These are phyloP conservation scores for Vanrija sp. DNA, from an alignment of 1,284 basidiomycete species.

Conservation along the genomic window DNA sequence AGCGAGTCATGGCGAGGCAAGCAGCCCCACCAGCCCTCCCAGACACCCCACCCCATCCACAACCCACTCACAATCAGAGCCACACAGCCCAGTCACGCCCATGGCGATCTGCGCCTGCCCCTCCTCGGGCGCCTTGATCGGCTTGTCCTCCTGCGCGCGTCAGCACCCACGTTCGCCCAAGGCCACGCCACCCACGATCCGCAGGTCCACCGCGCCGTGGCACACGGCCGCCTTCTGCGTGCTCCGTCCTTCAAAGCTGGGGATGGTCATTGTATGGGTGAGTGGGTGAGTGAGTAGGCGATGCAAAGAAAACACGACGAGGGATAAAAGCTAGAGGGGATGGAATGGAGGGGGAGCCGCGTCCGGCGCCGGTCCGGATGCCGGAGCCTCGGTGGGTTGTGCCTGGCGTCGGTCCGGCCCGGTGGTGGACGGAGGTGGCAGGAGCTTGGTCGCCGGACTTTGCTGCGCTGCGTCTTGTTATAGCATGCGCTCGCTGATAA, in stretches of 20 bases:
- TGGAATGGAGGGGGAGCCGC: too few relatives aligned
- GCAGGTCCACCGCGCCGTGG: constrained; percentile 52
- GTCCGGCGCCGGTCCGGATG: too few relatives aligned
- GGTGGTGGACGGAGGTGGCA: too few relatives aligned
- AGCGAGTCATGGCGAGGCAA: too few relatives aligned
- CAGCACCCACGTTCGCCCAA: too few relatives aligned
- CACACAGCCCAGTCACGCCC: constrained; percentile 82
- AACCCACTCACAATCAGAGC: constrained; percentile 69
- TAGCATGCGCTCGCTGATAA: too few relatives aligned
- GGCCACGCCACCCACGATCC: constrained; percentile 43
- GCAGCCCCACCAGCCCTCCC: neutral
- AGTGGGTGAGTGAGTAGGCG: neutral
- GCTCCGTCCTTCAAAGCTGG: constrained; percentile 16
- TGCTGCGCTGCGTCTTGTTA: too few relatives aligned
- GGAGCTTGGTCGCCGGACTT: too few relatives aligned
- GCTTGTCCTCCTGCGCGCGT: constrained; percentile 43
- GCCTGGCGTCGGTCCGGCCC: too few relatives aligned
- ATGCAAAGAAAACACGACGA: neutral
- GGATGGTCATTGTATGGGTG: neutral
- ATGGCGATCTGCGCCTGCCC: constrained; percentile 52
- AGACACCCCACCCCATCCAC: neutral
- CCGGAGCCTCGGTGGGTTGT: too few relatives aligned
- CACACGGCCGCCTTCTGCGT: constrained; percentile 44
- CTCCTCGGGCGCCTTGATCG: constrained; percentile 36
- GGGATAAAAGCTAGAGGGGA: too few relatives aligned